These are phyloP conservation scores for Aspergillus heteromorphus DNA, from an alignment of 495 filamentous ascomycete species.

Conservation along the genomic window DNA sequence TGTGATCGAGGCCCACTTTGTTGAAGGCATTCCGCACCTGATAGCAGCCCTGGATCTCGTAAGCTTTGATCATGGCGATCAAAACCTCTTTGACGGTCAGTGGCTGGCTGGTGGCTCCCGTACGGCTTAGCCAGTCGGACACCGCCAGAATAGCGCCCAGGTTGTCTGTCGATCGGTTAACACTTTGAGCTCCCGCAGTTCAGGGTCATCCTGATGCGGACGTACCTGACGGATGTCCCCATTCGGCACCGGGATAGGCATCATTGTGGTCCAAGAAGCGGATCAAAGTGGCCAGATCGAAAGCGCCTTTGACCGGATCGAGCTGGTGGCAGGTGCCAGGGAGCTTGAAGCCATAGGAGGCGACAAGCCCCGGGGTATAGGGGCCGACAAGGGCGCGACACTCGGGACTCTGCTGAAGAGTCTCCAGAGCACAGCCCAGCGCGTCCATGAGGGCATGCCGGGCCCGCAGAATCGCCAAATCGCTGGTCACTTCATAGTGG, in stretches of 20 bases:
- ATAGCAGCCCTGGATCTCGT: background rate
- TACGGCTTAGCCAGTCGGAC: background rate
- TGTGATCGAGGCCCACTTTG: background rate
- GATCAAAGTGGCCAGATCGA: slow-evolving; percentile 32
- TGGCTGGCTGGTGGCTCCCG: background rate
- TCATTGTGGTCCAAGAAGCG: slow-evolving; percentile 39
- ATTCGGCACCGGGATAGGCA: slow-evolving; percentile 30
- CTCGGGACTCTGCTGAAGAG: slow-evolving; percentile 15
- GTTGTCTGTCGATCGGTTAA: background rate
- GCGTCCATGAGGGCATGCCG: slow-evolving; percentile 26
- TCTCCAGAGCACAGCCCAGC: slow-evolving; percentile 29
- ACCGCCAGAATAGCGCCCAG: background rate
- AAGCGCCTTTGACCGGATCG: slow-evolving; percentile 34
- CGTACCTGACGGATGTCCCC: slow-evolving; percentile 30
- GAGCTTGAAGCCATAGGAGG: slow-evolving; percentile 28
- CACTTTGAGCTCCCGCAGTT: background rate
- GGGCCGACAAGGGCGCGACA: slow-evolving; percentile 21
- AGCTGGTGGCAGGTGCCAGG: slow-evolving; percentile 28
- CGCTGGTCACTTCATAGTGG: slow-evolving; percentile 10
- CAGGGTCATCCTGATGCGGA: background rate
- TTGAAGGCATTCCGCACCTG: background rate
- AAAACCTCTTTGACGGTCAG: background rate
- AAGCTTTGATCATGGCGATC: background rate
- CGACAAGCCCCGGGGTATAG: slow-evolving; percentile 13
- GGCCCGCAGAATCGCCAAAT: slow-evolving; percentile 10